phyloP scores from a whole-genome alignment of 73 alveolate genomes.

The Diophrys sp. region DNA sequence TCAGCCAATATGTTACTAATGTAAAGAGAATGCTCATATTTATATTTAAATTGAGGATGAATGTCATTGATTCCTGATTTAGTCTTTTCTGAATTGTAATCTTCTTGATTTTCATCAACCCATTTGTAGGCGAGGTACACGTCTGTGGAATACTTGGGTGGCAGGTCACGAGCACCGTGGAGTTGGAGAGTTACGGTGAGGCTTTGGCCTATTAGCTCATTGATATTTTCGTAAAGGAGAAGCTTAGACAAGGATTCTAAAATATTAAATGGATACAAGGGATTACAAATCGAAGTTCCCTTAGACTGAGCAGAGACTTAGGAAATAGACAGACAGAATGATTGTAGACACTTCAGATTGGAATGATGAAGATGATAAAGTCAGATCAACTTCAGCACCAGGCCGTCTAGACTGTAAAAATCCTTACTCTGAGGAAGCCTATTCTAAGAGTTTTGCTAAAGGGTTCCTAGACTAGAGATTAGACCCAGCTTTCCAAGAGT shows the following conservation, averaged over 20 bases:
- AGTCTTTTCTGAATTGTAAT: constrained; percentile 34
- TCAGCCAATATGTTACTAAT: constrained; percentile 28
- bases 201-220: constrained; percentile 41
- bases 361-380: neutral
- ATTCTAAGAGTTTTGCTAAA: constrained; percentile 26
- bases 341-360: neutral
- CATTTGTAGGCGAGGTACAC: constrained; percentile 36
- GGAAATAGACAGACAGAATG: too few species aligned
- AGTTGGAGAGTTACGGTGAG: constrained; percentile 24
- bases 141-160: constrained; percentile 44
- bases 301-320: too few species aligned
- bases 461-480: constrained; percentile 39
- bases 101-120: constrained; percentile 43
- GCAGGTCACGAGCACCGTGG: constrained; percentile 41
- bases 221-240: constrained; percentile 22
- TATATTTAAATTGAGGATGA: constrained; percentile 38
- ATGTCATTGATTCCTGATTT: constrained; percentile 32
- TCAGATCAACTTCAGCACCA: constrained; percentile 45
- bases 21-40: constrained; percentile 28
- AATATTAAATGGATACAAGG: too few species aligned
- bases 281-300: too few species aligned
- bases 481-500: constrained; percentile 17
- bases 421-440: constrained; percentile 36
- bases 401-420: constrained; percentile 25
- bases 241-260: too few species aligned